Base-by-base conservation (phyloP, 345 rosid species). In the Dipteronia sinensis region DNA sequence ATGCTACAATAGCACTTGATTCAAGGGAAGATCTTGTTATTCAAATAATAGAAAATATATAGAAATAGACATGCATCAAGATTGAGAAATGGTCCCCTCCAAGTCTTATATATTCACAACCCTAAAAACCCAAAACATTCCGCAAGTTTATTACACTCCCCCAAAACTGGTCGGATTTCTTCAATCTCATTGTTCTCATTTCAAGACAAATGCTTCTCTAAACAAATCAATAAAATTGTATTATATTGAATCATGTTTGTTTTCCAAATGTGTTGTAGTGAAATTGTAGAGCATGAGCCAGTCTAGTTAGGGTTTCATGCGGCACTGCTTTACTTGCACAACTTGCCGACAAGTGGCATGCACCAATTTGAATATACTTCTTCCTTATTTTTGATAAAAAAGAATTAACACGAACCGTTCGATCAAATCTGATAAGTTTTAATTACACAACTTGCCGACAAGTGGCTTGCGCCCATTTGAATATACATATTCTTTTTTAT, bases 271-370 rank as follows among this genome's bases (percentile, higher is more conserved):
- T 78, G 15, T 74, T 86, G 92, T 85, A 78, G 79, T 86, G 84
- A 19, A 80, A 80, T 77, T 74, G 75, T 53, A n/a, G 78, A 74
- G 87, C 92, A 89, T 68, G 71, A 71, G 49, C 74, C 63, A 40
- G 70, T 65, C 70, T 59, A 78, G 75, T 73, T 79, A 71, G 69
- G 86, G 83, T 77, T 86, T 81, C 69, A 44, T 70, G 72, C 61
- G 77, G 76, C 82, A 66, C 77, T 78, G 80, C 81, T 84, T 80
- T 79, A 77, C 65, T 80, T 23, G 79, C 72, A 82, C 92, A 85
- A 73, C 85, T 89, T 73, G 87, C 87, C 87, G 90, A 89, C 93
- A 86, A 65, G 88, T 84, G 92, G 89, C 92, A 88, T 81, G 78
- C 70, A 34, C 38, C 6, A 4, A 34, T 4, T 34, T 34, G 6